phyloP scores from a whole-genome alignment of 495 filamentous ascomycete species.

The Trichoderma gamsii region DNA sequence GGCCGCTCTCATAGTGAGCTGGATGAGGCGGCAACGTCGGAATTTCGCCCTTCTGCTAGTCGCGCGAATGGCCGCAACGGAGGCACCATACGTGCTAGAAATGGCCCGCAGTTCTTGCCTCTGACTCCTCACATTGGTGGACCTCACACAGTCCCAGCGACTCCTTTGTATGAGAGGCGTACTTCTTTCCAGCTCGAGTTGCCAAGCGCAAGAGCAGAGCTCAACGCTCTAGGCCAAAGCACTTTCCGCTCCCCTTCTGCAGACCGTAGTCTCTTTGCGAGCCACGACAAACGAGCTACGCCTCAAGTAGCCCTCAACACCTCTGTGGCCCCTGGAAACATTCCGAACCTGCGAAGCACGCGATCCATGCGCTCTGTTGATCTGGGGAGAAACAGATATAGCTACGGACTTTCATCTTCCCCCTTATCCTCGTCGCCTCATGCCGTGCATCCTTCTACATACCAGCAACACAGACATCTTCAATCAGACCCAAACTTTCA shows the following conservation, averaged over 20 bases:
- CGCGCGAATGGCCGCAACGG: neutral
- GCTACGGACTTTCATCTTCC: slow-evolving; percentile 29
- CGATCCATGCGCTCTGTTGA: slow-evolving; percentile 31
- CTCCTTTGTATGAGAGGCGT: slow-evolving; percentile 40
- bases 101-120: slow-evolving; percentile 28
- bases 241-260: slow-evolving; percentile 45
- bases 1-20: slow-evolving; percentile 44
- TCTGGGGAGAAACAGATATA: slow-evolving; percentile 16
- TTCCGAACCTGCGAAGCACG: slow-evolving; percentile 45
- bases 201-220: slow-evolving; percentile 37
- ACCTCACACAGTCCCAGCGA: slow-evolving; percentile 38
- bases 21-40: neutral
- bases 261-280: slow-evolving; percentile 50
- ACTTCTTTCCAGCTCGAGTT: neutral
- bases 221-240: neutral
- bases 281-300: slow-evolving; percentile 55
- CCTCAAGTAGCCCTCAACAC: slow-evolving; percentile 57
- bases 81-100: neutral
- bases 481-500: slow-evolving; percentile 44
- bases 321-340: slow-evolving; percentile 55
- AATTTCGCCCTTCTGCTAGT: neutral
- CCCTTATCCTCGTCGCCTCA: slow-evolving; percentile 30
- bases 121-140: slow-evolving; percentile 34
- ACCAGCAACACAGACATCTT: slow-evolving; percentile 34
- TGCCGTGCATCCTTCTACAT: slow-evolving; percentile 24